Evolutionary conservation across 345 rosid genomes (phyloP), one percentile per base, ranked within the genome.

Genomic region (Schrenkiella parvula): DNA sequence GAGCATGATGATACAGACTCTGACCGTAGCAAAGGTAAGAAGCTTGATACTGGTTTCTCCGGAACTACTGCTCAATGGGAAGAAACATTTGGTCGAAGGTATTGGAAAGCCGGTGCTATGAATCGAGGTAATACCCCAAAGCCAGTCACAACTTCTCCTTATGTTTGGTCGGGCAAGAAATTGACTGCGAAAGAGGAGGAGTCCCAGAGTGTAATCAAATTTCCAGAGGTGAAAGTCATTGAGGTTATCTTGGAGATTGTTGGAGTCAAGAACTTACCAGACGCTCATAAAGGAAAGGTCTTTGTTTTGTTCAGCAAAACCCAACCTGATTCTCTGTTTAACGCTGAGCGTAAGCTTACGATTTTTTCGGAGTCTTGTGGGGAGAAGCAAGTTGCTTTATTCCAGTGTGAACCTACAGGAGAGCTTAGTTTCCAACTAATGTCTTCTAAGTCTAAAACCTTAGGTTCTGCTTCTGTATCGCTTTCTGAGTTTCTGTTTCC

Each of bases 31-130:
- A 85, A 92, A 82, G 99, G 99, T 66, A 82, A 86, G 87, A 95
- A 92, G 74, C 83, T 95, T 39, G 96, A 91, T 48, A 71, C 74
- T 68, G 99, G 99, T 29, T 95, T 92, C 85, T 84, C 88, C 46
- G 93, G 83, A 81, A 95, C 98, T 66, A 88, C 89, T 47, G 84
- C 85, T 70, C 92, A 84, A 61, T 95, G 95, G 93, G 97, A 95
- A 84, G 83, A 83, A 68, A 92, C 84, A 51, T 95, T 82, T 79
- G 96, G 98, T 44, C 66, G 13, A 53, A 86, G 98, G 82, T 95
- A 95, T 44, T 83, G 92, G 88, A 92, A 79, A 84, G 98, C 92
- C 29, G 99, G 99, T 72, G 97, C 93, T 21, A 90, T 95, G 98
- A 85, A 92, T 59, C 78, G 88, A 75, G 99, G 97, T 51, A 65